Evolutionary conservation across 192 early-diverging fungal species (phyloP), one percentile per base, ranked within the genome.

Genomic region (Coemansia sp.): DNA sequence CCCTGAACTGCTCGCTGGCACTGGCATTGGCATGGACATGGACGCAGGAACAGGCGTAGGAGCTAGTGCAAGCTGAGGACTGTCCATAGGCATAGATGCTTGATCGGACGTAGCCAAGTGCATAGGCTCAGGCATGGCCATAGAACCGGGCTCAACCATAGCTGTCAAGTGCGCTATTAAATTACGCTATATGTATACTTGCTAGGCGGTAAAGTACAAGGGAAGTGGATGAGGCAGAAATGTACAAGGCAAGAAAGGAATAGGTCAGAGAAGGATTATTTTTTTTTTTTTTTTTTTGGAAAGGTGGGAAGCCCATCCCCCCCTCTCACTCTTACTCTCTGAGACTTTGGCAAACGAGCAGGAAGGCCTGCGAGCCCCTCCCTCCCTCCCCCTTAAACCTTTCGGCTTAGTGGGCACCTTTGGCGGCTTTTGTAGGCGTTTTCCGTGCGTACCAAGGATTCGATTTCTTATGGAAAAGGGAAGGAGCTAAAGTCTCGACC

Each of bases 161-260:
- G 27, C 7, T 35, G 7, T 35, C 32, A 35, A 5, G 2, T 35
- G 7, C 32, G 7, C 32, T 2, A 5, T 35, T 35, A 35, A 35
- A 35, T 7, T 2, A 7, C 32, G 4, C 32, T 35, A 35, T n/a
- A n/a, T n/a, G n/a, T n/a, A n/a, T n/a, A n/a, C n/a, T n/a, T n/a
- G n/a, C n/a, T n/a, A n/a, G n/a, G n/a, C n/a, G n/a, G n/a, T 35
- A 41, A 17, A 45, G 19, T 43, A 67, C 57, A 67, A 49, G 17
- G 29, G 5, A 41, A n/a, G 14, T n/a, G 25, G 9, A 37, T 20
- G 8, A 6, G 31, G 42, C 11, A 39, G 57, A 57, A 40, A 46
- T 39, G 22, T 53, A 58, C 35, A 45, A 36, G n/a, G n/a, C n/a
- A n/a, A 41, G 49, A 43, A 35, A 38, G 15, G 31, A 67, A 46